A percentile compares a stretch with the other conserved stretches of the same genome.
These are phyloP conservation scores for Aspergillus nanangensis DNA, from an alignment of 495 filamentous ascomycete species.

Conservation along the genomic window DNA sequence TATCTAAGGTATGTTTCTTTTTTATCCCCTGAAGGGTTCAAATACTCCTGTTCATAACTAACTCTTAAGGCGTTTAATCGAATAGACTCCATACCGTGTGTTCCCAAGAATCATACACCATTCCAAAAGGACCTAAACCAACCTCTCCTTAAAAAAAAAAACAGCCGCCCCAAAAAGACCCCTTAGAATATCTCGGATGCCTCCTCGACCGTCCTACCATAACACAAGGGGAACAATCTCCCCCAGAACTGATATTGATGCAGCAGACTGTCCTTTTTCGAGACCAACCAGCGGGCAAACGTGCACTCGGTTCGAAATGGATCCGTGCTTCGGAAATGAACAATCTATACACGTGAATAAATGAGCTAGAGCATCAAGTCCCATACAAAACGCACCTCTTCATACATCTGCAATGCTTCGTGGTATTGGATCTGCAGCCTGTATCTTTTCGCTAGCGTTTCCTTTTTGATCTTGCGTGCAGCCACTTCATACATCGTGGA, in stretches of 20 bases:
- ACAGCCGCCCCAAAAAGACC: not conserved
- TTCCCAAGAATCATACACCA: too few species aligned
- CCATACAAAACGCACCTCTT: too few species aligned
- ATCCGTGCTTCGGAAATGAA: slow-evolving; percentile 28
- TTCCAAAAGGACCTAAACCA: too few species aligned
- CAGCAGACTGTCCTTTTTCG: slow-evolving; percentile 17
- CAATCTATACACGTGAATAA: slow-evolving; percentile 22
- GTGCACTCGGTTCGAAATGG: slow-evolving; percentile 26
- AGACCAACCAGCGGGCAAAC: slow-evolving; percentile 34
- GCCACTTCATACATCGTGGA: slow-evolving; percentile 23
- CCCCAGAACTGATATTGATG: slow-evolving; percentile 31
- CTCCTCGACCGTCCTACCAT: slow-evolving; percentile 27
- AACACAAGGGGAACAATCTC: slow-evolving; percentile 34
- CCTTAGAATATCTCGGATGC: slow-evolving; percentile 19
- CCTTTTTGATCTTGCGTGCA: slow-evolving; percentile 19
- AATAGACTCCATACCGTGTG: too few species aligned
- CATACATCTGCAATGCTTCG: slow-evolving; percentile 27
- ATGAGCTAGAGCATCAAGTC: too few species aligned
- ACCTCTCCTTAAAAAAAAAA: not conserved
- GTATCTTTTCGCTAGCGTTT: slow-evolving; percentile 18
- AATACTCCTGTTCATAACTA: too few species aligned
- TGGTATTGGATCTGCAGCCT: slow-evolving; percentile 24
- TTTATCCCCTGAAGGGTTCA: too few species aligned
- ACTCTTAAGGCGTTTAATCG: too few species aligned
- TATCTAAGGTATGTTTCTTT: too few species aligned